phyloP scores from a whole-genome alignment of 192 early-diverging fungal species.

The Mortierella hygrophila region DNA sequence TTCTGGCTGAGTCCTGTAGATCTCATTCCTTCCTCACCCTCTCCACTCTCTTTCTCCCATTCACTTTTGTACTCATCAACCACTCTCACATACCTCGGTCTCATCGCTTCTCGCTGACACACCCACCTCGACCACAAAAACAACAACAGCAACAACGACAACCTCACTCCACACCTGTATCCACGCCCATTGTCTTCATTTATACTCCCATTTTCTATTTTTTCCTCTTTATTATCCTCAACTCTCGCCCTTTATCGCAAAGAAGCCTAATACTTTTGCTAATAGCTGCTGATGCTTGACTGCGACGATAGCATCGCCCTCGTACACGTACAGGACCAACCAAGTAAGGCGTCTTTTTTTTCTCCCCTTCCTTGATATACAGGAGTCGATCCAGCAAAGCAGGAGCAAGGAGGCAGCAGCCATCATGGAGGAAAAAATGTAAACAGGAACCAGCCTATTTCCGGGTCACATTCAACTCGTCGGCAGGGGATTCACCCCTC shows the following conservation, averaged over 20 bases:
- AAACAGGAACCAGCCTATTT: too few relatives aligned
- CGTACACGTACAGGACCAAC: conserved; percentile 45
- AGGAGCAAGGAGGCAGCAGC: too few relatives aligned
- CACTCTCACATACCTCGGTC: not conserved
- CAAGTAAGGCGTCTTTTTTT: conserved; percentile 27
- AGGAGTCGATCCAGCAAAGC: not conserved
- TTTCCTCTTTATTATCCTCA: not conserved
- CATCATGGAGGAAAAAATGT: too few relatives aligned
- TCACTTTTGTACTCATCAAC: not conserved
- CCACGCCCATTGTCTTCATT: not conserved
- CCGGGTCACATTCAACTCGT: too few relatives aligned
- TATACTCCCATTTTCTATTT: not conserved
- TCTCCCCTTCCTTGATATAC: not conserved
- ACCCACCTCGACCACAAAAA: too few relatives aligned
- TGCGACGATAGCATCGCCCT: conserved; percentile 55
- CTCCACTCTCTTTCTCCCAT: not conserved
- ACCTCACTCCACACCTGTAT: not conserved
- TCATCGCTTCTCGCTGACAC: not conserved
- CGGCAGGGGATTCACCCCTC: not conserved
- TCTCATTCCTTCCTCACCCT: not conserved
- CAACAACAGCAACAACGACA: too few relatives aligned
- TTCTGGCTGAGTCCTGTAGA: not conserved
- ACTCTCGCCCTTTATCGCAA: not conserved
- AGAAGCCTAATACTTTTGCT: not conserved
- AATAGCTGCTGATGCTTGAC: conserved; percentile 48